Evolutionary conservation across 768 basidiomycete species (phyloP), one percentile per base, ranked within the genome.

Genomic region (Pisolithus marmoratus): DNA sequence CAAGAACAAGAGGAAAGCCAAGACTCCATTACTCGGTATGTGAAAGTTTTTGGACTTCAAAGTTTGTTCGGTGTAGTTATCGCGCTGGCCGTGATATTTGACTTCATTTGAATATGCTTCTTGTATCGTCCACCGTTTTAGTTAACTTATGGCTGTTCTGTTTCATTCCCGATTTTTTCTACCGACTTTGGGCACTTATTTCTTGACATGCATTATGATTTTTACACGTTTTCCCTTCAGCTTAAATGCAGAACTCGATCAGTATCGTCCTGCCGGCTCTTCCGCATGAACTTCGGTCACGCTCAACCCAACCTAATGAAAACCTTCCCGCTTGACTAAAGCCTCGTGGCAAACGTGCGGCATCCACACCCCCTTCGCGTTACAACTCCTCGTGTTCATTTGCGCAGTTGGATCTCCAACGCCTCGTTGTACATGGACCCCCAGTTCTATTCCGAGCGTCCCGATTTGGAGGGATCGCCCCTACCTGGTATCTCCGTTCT

Each of bases 11-110:
- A 90, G 38, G 90, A 92, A 58, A 80, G 61, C 54, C 76, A 83
- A 58, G 86, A 88, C 61, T 78, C 82, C 53, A 83, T 90, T 51
- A 83, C 83, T 62, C 80, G 84, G 89, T 91, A 86, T 72, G 86
- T 82, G 63, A 73, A 70, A 63, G 70, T 79, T 59, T 83, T 82
- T 69, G 73, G 77, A 60, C 69, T 81, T 59, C 80, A 82, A 67
- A 74, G 77, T 63, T 79, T 81, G 56, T 65, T 79, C 56, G 75
- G 74, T 60, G 75, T 72, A 54, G 63, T 77, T 51, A 64, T 76
- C 58, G 74, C 78, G 63, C 73, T 81, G 67, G 80, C 72, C 67
- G 74, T 79, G 63, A 72, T 83, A 56, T 79, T 77, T 62, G 74
- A 75, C 57, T 71, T 80, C 63, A 67, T 74, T 63, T 80, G 65